Evolutionary conservation across 164 flowering plant species (phyloP).

Genomic region (Nelumbo lutea): DNA sequence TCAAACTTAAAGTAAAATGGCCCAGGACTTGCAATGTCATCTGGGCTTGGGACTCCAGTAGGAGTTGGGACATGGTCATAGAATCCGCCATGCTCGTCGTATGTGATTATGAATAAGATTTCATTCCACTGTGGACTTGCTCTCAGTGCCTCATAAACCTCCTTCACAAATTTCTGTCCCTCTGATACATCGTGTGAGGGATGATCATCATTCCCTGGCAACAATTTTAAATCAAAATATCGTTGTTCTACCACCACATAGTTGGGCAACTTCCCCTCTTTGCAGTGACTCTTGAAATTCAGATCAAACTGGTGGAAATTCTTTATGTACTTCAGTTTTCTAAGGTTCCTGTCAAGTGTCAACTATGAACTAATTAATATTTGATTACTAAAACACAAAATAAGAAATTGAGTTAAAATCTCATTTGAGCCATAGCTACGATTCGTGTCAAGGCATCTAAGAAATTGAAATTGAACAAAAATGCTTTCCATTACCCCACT

Average conservation of each 20-base stretch:
- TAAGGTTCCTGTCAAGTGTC: constrained; percentile 21
- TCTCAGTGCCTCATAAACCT: constrained; percentile 32
- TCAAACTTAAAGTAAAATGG: constrained; percentile 60
- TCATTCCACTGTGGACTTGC: constrained; percentile 37
- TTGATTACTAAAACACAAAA: not conserved
- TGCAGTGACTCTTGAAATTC: constrained; percentile 27
- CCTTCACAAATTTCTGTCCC: constrained; percentile 34
- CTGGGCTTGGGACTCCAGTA: constrained; percentile 63
- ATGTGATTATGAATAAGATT: constrained; percentile 29
- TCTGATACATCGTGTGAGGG: constrained; percentile 32
- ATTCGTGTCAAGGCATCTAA: no score
- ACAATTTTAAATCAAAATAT: constrained; percentile 22
- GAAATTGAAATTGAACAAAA: no score
- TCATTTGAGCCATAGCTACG: no score
- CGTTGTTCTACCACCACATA: constrained; percentile 34
- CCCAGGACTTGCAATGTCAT: constrained; percentile 52
- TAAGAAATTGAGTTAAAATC: no score
- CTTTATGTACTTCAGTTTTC: constrained; percentile 26
- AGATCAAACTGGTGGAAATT: constrained; percentile 28
- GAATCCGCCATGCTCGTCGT: constrained; percentile 37
- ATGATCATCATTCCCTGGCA: constrained; percentile 33
- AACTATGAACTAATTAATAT: no score
- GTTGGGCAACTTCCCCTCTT: constrained; percentile 29
- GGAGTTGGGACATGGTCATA: constrained; percentile 81
- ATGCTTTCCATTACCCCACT: no score